phyloP scores from a whole-genome alignment of 441 rosid genomes.

The Melastoma candidum region DNA sequence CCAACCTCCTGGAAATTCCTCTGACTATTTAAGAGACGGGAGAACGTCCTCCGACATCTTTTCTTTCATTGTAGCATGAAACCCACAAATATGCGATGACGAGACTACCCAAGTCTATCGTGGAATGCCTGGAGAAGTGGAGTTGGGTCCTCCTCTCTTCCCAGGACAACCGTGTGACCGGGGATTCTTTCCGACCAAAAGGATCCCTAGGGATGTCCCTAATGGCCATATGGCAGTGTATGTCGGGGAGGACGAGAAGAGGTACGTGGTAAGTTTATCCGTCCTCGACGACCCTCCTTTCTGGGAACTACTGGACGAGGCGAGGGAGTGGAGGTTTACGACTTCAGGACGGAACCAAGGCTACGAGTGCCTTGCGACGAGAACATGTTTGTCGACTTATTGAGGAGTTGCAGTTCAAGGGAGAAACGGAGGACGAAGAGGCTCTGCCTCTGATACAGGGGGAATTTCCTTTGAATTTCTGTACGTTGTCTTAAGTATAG shows the following conservation, averaged over 20 bases:
- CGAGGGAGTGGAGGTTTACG: conserved; percentile 53
- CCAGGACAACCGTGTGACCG: conserved; percentile 38
- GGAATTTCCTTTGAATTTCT: no score
- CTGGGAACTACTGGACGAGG: conserved; percentile 71
- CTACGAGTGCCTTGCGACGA: conserved; percentile 84
- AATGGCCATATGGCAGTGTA: conserved; percentile 86
- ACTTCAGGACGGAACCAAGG: conserved; percentile 49
- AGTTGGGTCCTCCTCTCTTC: conserved; percentile 34
- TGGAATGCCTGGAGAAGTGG: conserved; percentile 42
- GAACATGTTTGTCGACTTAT: conserved; percentile 54
- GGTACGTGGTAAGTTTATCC: conserved; percentile 60
- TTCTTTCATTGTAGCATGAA: background rate
- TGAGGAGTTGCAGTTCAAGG: conserved; percentile 46
- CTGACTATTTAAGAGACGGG: conserved; percentile 2
- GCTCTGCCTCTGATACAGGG: conserved; percentile 22
- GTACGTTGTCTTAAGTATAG: no score
- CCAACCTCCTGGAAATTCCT: conserved; percentile 18
- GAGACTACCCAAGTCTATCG: conserved; percentile 8
- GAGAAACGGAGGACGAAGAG: conserved; percentile 22
- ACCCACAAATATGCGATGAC: background rate
- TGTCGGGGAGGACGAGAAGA: conserved; percentile 58
- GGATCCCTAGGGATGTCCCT: conserved; percentile 78
- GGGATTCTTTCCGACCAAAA: conserved; percentile 29
- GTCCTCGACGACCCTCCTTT: conserved; percentile 74
- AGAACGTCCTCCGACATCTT: background rate